Percentiles rank a stretch among this genome's conserved stretches.
Conservation (phyloP, 192 early-diverging fungal genomes). For the Coemansia guatemalensis region DNA sequence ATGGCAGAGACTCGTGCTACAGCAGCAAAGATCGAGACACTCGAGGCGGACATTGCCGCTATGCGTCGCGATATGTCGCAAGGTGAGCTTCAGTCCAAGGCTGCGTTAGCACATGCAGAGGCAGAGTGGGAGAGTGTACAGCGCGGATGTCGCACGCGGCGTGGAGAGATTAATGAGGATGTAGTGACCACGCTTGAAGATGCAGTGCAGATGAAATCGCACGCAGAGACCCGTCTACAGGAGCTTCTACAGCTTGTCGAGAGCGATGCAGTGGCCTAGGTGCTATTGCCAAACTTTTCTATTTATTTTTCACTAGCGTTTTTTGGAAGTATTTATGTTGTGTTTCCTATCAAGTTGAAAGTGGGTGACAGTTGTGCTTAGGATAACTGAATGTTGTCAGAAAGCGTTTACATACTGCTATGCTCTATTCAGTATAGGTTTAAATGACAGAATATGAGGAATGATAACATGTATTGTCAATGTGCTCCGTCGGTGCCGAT, state of each 20-base stretch:
- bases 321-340: neutral
- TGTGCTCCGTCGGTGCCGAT: neutral
- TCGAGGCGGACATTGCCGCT: slow-evolving; percentile 49
- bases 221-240: slow-evolving; percentile 31
- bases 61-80: slow-evolving; percentile 49
- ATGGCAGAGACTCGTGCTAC: slow-evolving; percentile 40
- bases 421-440: neutral
- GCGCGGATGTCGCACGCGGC: slow-evolving; percentile 48
- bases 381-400: neutral
- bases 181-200: slow-evolving; percentile 46
- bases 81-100: slow-evolving; percentile 49
- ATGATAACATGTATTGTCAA: neutral
- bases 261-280: slow-evolving; percentile 10
- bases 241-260: slow-evolving; percentile 45
- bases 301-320: neutral
- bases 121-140: slow-evolving; percentile 53
- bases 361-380: neutral
- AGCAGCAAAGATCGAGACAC: slow-evolving; percentile 46
- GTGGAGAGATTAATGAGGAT: slow-evolving; percentile 46
- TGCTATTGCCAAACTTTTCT: neutral
- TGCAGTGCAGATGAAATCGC: slow-evolving; percentile 39
- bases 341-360: neutral
- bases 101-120: slow-evolving; percentile 42
- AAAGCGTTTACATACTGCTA: neutral
- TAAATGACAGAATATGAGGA: neutral